Evolutionary conservation across 2,329 filamentous ascomycete species (phyloP).

Genomic region (Zasmidium citrigriseum): DNA sequence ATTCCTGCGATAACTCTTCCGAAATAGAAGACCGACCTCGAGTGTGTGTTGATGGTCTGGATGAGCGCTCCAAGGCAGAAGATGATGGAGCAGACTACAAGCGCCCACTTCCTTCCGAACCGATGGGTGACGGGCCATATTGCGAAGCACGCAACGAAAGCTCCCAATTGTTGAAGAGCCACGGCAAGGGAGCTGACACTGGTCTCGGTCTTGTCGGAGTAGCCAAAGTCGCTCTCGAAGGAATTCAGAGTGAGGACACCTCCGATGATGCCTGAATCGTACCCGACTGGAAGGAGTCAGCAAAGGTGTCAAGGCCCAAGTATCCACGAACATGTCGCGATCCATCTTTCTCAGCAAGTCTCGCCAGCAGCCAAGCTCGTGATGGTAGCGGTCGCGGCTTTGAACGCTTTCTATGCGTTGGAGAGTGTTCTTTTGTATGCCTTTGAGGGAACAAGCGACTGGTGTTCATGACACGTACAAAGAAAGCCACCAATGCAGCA

Average conservation of each 20-base stretch:
- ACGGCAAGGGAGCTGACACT: slow-evolving; percentile 42
- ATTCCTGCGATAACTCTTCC: slow-evolving; percentile 50
- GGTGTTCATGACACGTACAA: slow-evolving; percentile 14
- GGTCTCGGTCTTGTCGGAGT: slow-evolving; percentile 22
- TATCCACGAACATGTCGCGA: too few species aligned
- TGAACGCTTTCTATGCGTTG: too few species aligned
- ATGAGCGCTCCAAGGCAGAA: slow-evolving; percentile 45
- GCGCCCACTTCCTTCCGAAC: slow-evolving; percentile 47
- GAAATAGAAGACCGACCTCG: slow-evolving; percentile 45
- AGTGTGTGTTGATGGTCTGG: slow-evolving; percentile 49
- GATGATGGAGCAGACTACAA: slow-evolving; percentile 46
- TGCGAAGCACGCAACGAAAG: slow-evolving; percentile 53
- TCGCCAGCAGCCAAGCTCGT: too few species aligned
- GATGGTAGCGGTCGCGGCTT: too few species aligned
- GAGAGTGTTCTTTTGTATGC: too few species aligned
- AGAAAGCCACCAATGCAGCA: slow-evolving; percentile 55
- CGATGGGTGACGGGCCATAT: slow-evolving; percentile 50
- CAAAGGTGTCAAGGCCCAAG: too few species aligned
- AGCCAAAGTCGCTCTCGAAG: slow-evolving; percentile 26
- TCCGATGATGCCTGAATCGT: slow-evolving; percentile 44
- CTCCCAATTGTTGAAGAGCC: slow-evolving; percentile 54
- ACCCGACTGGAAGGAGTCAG: slow-evolving; percentile 37
- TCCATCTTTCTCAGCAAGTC: too few species aligned
- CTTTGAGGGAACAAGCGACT: background rate
- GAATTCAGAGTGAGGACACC: slow-evolving; percentile 28